Evolutionary conservation across 1,284 basidiomycete species (phyloP).

Genomic region (Apiotrichum sp.): DNA sequence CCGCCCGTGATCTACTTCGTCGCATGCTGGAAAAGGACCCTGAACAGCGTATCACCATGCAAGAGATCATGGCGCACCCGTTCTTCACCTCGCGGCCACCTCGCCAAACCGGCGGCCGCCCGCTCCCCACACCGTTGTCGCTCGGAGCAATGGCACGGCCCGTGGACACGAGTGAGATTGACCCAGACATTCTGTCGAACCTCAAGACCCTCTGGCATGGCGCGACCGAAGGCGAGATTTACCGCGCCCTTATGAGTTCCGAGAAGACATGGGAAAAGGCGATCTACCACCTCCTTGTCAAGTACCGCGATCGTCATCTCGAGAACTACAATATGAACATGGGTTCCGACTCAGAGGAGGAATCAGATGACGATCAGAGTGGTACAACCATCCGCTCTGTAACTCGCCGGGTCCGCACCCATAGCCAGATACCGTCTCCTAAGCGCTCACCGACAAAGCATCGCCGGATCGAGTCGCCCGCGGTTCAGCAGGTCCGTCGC

Average conservation of each 20-base stretch:
- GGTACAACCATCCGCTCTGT: neutral
- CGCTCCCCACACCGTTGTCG: slow-evolving; percentile 61
- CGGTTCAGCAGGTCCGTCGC: slow-evolving; percentile 16
- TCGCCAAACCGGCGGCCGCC: slow-evolving; percentile 51
- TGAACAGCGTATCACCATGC: slow-evolving; percentile 76
- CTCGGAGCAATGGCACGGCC: slow-evolving; percentile 64
- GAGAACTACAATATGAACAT: slow-evolving; percentile 55
- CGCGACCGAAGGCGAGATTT: slow-evolving; percentile 63
- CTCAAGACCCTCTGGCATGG: slow-evolving; percentile 84
- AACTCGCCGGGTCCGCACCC: neutral
- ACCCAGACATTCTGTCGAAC: slow-evolving; percentile 84
- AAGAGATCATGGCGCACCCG: slow-evolving; percentile 77
- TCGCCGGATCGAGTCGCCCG: slow-evolving; percentile 7
- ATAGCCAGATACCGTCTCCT: neutral
- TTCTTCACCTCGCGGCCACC: slow-evolving; percentile 71
- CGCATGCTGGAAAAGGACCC: slow-evolving; percentile 86
- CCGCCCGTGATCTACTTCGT: slow-evolving; percentile 74
- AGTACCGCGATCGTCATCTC: slow-evolving; percentile 65
- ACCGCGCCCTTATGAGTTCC: slow-evolving; percentile 56
- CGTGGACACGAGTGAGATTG: slow-evolving; percentile 63
- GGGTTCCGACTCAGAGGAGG: slow-evolving; percentile 47
- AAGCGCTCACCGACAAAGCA: slow-evolving; percentile 6
- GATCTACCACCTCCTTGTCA: slow-evolving; percentile 76
- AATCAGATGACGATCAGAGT: slow-evolving; percentile 6
- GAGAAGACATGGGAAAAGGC: slow-evolving; percentile 85